These are phyloP conservation scores for Mimosa bimucronata DNA, from an alignment of 306 rosid genomes.

Conservation along the genomic window DNA sequence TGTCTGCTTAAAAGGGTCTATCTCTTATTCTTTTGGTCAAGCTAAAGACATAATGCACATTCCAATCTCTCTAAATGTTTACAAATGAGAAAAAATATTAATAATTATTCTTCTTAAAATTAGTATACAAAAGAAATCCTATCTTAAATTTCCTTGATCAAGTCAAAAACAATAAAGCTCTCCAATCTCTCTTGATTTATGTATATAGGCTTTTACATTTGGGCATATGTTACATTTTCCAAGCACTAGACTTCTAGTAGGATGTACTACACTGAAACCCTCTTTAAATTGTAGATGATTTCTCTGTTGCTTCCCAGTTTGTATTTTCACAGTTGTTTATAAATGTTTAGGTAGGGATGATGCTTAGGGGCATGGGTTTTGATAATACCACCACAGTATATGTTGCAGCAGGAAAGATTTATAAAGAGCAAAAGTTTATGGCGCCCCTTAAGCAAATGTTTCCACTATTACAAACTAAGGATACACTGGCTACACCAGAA, in stretches of 20 bases:
- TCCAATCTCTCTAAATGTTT: neutral
- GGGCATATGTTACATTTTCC: neutral
- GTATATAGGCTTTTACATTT: neutral
- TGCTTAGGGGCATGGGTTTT: constrained; percentile 98
- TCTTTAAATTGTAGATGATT: neutral
- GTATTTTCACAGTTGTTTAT: constrained; percentile 25
- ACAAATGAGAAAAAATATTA: neutral
- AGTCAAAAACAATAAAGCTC: neutral
- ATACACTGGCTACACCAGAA: constrained; percentile 74
- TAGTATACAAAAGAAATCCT: neutral
- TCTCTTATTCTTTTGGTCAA: neutral
- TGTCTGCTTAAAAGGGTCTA: neutral
- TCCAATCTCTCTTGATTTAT: neutral
- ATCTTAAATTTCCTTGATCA: neutral
- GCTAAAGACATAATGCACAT: neutral
- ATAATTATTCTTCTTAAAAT: neutral
- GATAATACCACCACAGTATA: constrained; percentile 84
- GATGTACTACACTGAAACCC: neutral
- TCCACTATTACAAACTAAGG: constrained; percentile 87
- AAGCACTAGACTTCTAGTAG: neutral
- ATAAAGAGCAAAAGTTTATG: constrained; percentile 82
- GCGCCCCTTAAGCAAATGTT: constrained; percentile 95
- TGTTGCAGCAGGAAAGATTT: constrained; percentile 92
- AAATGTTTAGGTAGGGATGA: constrained; percentile 98
- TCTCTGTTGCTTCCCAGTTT: constrained; percentile 15